phyloP scores from a whole-genome alignment of 495 filamentous ascomycete species.

The Podospora bellae-mahoneyi region DNA sequence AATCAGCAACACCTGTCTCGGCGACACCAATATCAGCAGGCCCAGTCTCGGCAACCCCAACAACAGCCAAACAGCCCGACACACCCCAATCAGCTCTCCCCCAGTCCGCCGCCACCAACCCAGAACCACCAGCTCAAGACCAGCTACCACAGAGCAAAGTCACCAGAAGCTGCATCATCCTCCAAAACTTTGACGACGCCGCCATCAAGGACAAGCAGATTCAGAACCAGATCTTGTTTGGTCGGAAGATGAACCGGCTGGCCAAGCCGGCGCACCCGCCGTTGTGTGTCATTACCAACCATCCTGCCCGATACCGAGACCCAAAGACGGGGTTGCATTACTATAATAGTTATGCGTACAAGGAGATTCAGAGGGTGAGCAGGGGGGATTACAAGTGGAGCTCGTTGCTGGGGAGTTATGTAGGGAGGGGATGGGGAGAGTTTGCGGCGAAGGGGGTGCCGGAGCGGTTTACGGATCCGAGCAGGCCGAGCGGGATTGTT shows the following conservation, averaged over 20 bases:
- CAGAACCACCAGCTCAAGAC: slow-evolving; percentile 26
- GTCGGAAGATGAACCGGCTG: slow-evolving; percentile 51
- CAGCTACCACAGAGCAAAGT: slow-evolving; percentile 26
- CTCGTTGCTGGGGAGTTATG: slow-evolving; percentile 68
- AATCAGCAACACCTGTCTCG: slow-evolving; percentile 7
- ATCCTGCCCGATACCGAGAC: slow-evolving; percentile 73
- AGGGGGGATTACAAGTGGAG: slow-evolving; percentile 72
- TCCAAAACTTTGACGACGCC: slow-evolving; percentile 55
- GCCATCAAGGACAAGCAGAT: slow-evolving; percentile 53
- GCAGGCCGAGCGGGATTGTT: slow-evolving; percentile 19
- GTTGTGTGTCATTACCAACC: slow-evolving; percentile 75
- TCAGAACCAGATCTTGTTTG: slow-evolving; percentile 53
- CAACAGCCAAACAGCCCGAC: slow-evolving; percentile 16
- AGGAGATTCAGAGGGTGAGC: slow-evolving; percentile 64
- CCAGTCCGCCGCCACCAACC: background rate
- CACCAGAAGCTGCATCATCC: slow-evolving; percentile 52
- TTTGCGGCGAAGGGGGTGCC: slow-evolving; percentile 66
- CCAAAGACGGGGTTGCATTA: slow-evolving; percentile 74
- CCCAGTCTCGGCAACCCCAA: slow-evolving; percentile 12
- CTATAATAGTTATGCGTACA: slow-evolving; percentile 68
- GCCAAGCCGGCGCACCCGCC: slow-evolving; percentile 46
- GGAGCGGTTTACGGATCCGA: slow-evolving; percentile 57
- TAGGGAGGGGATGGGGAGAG: slow-evolving; percentile 59
- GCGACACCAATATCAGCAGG: slow-evolving; percentile 17
- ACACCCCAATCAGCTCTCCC: slow-evolving; percentile 14